phyloP scores from a whole-genome alignment of 352 stramenopile species.

The Globisporangium okanoganense region DNA sequence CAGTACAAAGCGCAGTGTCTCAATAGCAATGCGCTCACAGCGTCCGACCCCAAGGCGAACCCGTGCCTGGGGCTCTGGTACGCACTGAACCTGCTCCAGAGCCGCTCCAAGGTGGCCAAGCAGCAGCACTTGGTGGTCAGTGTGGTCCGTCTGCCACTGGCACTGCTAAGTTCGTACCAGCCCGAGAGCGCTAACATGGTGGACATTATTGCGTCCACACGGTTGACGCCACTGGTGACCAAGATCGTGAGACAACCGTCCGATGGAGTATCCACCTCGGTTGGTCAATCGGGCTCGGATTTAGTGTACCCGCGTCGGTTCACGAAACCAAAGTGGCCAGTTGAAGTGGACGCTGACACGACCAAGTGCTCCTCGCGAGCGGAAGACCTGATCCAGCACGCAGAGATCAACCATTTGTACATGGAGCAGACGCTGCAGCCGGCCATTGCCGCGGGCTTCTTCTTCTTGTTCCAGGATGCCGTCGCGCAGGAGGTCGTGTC shows the following conservation, averaged over 20 bases:
- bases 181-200: neutral
- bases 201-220: neutral
- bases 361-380: neutral
- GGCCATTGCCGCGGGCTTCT: constrained; percentile 25
- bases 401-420: constrained; percentile 33
- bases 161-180: constrained; percentile 2
- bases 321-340: neutral
- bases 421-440: constrained; percentile 31
- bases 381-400: constrained; percentile 7
- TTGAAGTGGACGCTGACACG: neutral
- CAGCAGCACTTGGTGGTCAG: neutral
- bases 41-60: neutral
- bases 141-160: neutral
- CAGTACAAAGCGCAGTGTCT: neutral
- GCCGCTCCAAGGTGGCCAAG: neutral
- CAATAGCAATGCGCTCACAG: neutral
- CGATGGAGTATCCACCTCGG: neutral
- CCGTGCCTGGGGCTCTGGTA: neutral
- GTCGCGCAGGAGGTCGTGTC: constrained; percentile 1
- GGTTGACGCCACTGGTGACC: constrained; percentile 3
- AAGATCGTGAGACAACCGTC: neutral
- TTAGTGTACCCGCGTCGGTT: neutral
- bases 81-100: neutral
- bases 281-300: neutral
- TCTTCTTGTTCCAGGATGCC: constrained; percentile 35